These are phyloP conservation scores for Nigrospora sphaerica DNA, from an alignment of 2,329 filamentous ascomycete genomes.

Conservation along the genomic window DNA sequence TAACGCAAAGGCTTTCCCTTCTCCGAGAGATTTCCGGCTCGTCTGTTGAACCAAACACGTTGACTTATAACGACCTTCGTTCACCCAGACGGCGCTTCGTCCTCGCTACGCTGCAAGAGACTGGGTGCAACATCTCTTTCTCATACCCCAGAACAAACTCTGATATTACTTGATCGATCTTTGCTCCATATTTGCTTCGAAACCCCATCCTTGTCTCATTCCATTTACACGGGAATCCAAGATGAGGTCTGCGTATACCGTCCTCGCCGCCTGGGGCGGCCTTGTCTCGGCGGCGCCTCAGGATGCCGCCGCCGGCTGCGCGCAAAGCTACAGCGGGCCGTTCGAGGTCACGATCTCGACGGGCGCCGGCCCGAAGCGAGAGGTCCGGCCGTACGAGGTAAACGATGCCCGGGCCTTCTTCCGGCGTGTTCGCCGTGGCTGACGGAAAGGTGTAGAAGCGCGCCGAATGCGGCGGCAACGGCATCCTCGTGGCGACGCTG, in stretches of 20 bases:
- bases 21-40: too few relatives aligned
- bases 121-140: too few relatives aligned
- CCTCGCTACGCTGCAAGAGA: too few relatives aligned
- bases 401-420: background rate
- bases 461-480: constrained; percentile 34
- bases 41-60: too few relatives aligned
- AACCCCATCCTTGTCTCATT: too few relatives aligned
- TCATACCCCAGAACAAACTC: too few relatives aligned
- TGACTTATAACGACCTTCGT: too few relatives aligned
- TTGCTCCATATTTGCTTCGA: too few relatives aligned
- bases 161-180: too few relatives aligned
- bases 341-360: constrained; percentile 46
- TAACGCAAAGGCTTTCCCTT: too few relatives aligned
- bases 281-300: constrained; percentile 29
- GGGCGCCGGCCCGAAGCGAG: constrained; percentile 24
- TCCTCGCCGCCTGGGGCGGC: constrained; percentile 26
- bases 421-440: background rate
- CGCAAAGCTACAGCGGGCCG: constrained; percentile 33
- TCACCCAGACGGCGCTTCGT: too few relatives aligned
- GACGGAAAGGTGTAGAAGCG: constrained; percentile 24
- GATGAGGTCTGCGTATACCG: constrained; percentile 17
- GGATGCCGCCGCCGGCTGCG: constrained; percentile 39
- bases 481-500: constrained; percentile 57
- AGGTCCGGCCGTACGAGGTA: constrained; percentile 15
- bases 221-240: constrained; percentile 4